Evolutionary conservation across 805 yeast genomes (phyloP).

Genomic region (Kuraishia cidri): DNA sequence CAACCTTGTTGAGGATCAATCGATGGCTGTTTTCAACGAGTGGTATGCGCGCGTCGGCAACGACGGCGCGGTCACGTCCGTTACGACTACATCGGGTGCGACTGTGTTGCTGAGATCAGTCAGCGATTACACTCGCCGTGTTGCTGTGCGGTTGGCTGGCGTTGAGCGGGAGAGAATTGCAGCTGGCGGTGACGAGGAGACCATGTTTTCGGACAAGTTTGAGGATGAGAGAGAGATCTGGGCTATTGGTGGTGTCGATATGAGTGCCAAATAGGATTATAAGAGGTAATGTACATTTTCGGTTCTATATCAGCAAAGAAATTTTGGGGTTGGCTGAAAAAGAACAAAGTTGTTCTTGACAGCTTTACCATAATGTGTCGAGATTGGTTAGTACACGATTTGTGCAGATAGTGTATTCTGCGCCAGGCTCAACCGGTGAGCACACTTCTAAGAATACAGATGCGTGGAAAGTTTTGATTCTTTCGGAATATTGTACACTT

Average conservation of each 20-base stretch:
- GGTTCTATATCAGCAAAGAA: too few relatives aligned
- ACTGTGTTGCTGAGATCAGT: slow-evolving; percentile 60
- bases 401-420: too few relatives aligned
- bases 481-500: too few relatives aligned
- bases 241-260: slow-evolving; percentile 72
- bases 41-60: slow-evolving; percentile 46
- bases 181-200: slow-evolving; percentile 86
- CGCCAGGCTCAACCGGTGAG: too few relatives aligned
- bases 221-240: slow-evolving; percentile 87
- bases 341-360: too few relatives aligned
- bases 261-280: too few relatives aligned
- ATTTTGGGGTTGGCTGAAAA: too few relatives aligned
- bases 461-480: too few relatives aligned
- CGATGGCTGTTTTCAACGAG: slow-evolving; percentile 37
- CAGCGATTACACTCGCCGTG: slow-evolving; percentile 84
- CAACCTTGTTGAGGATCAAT: slow-evolving; percentile 59
- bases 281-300: too few relatives aligned
- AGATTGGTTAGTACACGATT: too few relatives aligned
- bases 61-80: slow-evolving; percentile 23
- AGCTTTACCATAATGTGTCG: too few relatives aligned
- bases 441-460: too few relatives aligned
- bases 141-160: slow-evolving; percentile 75
- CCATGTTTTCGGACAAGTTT: slow-evolving; percentile 73
- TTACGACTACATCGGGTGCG: slow-evolving; percentile 34
- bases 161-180: slow-evolving; percentile 83